A percentile compares a stretch with the other conserved stretches of the same genome.
Evolutionary conservation across 495 filamentous ascomycete species (phyloP).

Genomic region (Xylaria nigripes): DNA sequence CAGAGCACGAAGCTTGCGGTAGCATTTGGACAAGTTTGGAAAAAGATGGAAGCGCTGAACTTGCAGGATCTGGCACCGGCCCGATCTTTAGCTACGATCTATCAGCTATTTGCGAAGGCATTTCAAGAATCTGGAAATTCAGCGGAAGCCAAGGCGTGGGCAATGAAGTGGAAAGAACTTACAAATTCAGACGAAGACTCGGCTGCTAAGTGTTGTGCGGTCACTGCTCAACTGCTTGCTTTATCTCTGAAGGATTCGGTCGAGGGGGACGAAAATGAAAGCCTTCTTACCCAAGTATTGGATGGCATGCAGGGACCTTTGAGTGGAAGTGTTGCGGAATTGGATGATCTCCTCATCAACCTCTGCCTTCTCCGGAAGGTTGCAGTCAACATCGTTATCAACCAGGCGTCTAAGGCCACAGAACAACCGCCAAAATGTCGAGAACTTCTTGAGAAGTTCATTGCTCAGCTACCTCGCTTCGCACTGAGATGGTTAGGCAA

Average conservation of each 20-base stretch:
- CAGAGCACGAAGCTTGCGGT: constrained; percentile 17
- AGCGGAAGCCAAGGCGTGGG: constrained; percentile 43
- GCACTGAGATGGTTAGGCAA: constrained; percentile 49
- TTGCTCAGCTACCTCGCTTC: constrained; percentile 46
- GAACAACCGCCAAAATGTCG: constrained; percentile 1
- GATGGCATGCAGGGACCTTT: constrained; percentile 49
- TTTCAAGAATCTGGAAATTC: constrained; percentile 39
- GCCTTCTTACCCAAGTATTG: constrained; percentile 39
- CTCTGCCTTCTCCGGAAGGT: constrained; percentile 56
- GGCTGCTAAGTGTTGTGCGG: constrained; percentile 34
- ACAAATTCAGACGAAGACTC: constrained; percentile 31
- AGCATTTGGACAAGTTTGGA: constrained; percentile 20
- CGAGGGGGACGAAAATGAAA: constrained; percentile 32
- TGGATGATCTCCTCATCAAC: constrained; percentile 63
- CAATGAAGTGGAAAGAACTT: constrained; percentile 29
- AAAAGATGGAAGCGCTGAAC: constrained; percentile 21
- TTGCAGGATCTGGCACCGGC: constrained; percentile 19
- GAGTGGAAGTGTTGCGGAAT: constrained; percentile 52
- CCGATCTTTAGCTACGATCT: constrained; percentile 29
- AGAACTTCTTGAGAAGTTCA: constrained; percentile 39
- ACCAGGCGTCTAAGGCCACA: background rate
- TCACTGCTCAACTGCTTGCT: constrained; percentile 37
- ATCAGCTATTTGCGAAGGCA: constrained; percentile 31
- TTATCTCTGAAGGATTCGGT: constrained; percentile 33
- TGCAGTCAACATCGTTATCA: constrained; percentile 44